A percentile compares a stretch with the other conserved stretches of the same genome.
phyloP scores from a whole-genome alignment of 305 asterid species.

The Fraxinus sp. region DNA sequence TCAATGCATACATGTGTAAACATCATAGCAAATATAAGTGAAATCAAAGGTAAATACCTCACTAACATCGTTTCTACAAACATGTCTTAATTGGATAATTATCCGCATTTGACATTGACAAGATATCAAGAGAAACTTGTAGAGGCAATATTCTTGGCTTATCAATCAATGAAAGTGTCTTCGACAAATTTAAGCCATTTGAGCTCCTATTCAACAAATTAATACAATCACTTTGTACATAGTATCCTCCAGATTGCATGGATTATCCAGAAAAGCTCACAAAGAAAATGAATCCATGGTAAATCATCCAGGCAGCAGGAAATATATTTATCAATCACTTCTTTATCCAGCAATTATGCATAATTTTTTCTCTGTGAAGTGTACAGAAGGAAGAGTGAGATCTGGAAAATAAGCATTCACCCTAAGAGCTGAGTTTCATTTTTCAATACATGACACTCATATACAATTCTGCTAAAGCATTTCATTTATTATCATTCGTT shows the following conservation, averaged over 20 bases:
- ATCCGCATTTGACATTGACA: neutral
- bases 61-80: neutral
- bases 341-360: neutral
- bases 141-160: neutral
- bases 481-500: neutral
- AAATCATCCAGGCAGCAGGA: neutral
- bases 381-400: neutral
- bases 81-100: neutral
- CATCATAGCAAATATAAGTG: neutral
- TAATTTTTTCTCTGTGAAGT: neutral
- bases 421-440: neutral
- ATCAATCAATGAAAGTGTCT: neutral
- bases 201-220: neutral
- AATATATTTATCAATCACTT: neutral
- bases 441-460: neutral
- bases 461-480: neutral
- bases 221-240: neutral
- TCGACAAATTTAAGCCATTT: neutral
- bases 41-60: neutral
- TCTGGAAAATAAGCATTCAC: neutral
- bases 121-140: neutral
- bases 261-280: neutral
- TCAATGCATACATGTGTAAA: neutral
- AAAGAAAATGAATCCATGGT: neutral
- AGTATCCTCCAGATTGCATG: neutral